Evolutionary conservation across 169 alveolate genomes (phyloP), one percentile per base, ranked within the genome.

Genomic region (Eimeria acervulina): DNA sequence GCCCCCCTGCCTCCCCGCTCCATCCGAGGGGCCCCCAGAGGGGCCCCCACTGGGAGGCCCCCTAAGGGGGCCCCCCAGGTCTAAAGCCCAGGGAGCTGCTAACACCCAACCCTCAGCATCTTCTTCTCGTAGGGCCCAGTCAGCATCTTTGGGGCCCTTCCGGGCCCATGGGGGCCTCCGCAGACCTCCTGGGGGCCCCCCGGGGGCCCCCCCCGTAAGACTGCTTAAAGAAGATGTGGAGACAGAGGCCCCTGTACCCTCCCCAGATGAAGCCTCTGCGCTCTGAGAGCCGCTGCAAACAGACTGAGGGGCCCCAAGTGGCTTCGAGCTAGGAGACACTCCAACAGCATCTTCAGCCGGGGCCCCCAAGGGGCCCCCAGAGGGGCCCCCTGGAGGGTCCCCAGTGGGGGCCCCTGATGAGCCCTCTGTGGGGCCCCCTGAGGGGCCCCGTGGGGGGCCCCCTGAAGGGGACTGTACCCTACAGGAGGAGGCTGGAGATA

Each of bases 101-200:
- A 81, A 51, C 47, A 44, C 90, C 90, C 90, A 81, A 17, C 90
- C 90, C 40, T 81, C 70, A 26, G 72, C 68, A 8, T 81, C 90
- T 36, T 42, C 90, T 51, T 42, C 72, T 36, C 44, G 15, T 6
- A 81, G 90, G 70, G 90, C 40, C 90, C 90, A 81, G 12, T 81
- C 72, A 42, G 51, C 44, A 42, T 81, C 90, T 42, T 55, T 0
- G 19, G 90, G 90, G 90, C 90, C 90, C 68, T 61, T 26, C 17
- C 70, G 63, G 40, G 90, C 90, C 90, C 90, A 81, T 21, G 90
- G 90, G 47, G 90, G 90, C 70, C 90, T 81, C 68, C 90, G 7
- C 15, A 81, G 72, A 19, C 33, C 90, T n/a, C 72, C 40, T 7
- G 42, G 72, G 42, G 33, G 70, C n/a, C 66, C 66, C 66, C 26